Evolutionary conservation across 2,329 filamentous ascomycete species (phyloP), one percentile per base, ranked within the genome.

Genomic region (Alternaria hordeiaustralica): DNA sequence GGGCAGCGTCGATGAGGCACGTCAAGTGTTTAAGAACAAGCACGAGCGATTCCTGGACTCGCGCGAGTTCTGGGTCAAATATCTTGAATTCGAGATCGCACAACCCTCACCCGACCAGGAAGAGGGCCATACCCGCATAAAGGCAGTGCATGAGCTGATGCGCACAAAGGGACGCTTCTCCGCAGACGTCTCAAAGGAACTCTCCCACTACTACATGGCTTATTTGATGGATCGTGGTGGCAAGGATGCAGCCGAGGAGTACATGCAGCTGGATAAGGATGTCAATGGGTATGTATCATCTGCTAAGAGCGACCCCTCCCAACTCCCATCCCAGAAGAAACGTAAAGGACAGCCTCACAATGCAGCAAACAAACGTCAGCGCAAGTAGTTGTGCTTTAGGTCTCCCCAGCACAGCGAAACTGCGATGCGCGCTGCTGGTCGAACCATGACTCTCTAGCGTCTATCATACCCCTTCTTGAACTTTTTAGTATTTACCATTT

Each of bases 51-150:
- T 96, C 77, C 86, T 90, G 3, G 92, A 96, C 76, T 97, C 94
- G 79, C 88, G 89, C 33, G 85, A 92, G 46, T 98, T 98, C 84
- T 99, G 96, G 95, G 86, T 89, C 71, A 92, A 88, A 74, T 98
- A 94, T 85, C 87, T 98, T 58, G 85, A 91, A 62, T 97, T 99
- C 75, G 96, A 99, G 82, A 84, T 96, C 53, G 89, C 92, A 60
- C 94, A 97, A 78, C 91, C 92, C 11, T 90, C 90, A 2, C 89
- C 84, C 65, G 82, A 85, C 1, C 87, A 89, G 54, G 84, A 86
- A 3, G 92, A 95, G 74, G 72, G 84, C 2, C 88, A 89, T 56
- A 85, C 89, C 68, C 90, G 90, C n/a, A 89, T 98, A 76, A 93
- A 93, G 82, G 87, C 90, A 57, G 91, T 97, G 12, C 89, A 95